These are phyloP conservation scores for Neofusicoccum sp. DNA, from an alignment of 2,329 filamentous ascomycete species.

Conservation along the genomic window DNA sequence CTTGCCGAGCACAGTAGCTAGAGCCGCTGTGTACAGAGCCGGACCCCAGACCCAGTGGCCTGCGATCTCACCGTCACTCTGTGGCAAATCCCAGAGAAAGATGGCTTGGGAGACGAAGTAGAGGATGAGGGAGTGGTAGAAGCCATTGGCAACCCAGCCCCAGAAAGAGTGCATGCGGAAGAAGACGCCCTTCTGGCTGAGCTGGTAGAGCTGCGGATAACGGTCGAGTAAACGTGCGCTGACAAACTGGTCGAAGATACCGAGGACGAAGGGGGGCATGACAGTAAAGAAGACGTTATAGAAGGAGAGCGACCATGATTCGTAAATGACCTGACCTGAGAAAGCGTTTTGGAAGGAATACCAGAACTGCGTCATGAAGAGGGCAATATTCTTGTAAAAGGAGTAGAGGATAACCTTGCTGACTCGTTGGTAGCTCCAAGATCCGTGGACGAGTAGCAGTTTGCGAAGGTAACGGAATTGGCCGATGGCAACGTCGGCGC, in stretches of 20 bases:
- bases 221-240: constrained; percentile 89
- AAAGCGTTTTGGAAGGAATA: constrained; percentile 98
- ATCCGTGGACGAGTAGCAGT: constrained; percentile 87
- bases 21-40: constrained; percentile 88
- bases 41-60: constrained; percentile 99
- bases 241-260: constrained; percentile 97
- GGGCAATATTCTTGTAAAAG: constrained; percentile 98
- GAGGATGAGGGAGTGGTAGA: constrained; percentile 92
- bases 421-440: constrained; percentile 96
- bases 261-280: constrained; percentile 86
- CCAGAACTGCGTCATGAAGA: constrained; percentile 99
- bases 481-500: constrained; percentile 90
- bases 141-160: constrained; percentile 89
- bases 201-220: constrained; percentile 91
- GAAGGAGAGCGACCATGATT: constrained; percentile 98
- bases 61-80: constrained; percentile 74
- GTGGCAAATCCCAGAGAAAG: constrained; percentile 76
- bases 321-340: constrained; percentile 95
- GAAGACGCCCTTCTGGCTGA: constrained; percentile 89
- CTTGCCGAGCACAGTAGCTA: constrained; percentile 91
- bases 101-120: constrained; percentile 82
- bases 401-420: constrained; percentile 97
- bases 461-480: constrained; percentile 96
- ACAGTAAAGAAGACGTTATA: constrained; percentile 99
- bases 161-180: constrained; percentile 92